Conservation (phyloP, 305 asterid genomes). For the Rubia occidens region DNA sequence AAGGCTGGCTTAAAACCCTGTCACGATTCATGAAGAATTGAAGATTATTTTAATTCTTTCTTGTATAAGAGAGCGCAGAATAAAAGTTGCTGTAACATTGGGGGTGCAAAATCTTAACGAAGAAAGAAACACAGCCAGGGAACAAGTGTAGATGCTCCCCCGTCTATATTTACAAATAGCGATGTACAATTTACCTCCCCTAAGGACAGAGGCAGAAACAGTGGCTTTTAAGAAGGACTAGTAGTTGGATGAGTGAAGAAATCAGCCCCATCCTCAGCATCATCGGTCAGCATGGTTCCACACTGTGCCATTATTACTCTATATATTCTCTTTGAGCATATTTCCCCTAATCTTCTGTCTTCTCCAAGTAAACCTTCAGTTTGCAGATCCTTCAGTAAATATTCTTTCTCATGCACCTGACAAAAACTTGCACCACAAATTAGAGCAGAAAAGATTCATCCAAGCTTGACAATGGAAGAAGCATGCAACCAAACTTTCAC, state of each 20-base stretch:
- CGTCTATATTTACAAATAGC: background rate
- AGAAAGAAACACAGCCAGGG: too few relatives aligned
- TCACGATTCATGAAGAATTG: too few relatives aligned
- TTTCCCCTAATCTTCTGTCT: slow-evolving; percentile 75
- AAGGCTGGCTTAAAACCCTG: too few relatives aligned
- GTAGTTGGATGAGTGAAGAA: slow-evolving; percentile 37
- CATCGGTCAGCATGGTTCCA: slow-evolving; percentile 68
- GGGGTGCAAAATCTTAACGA: too few relatives aligned
- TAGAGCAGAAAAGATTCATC: background rate
- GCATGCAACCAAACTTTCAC: background rate
- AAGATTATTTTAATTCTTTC: too few relatives aligned
- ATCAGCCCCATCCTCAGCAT: slow-evolving; percentile 85
- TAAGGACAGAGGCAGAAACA: background rate
- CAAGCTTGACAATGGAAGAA: background rate
- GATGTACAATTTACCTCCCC: background rate
- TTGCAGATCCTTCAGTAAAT: slow-evolving; percentile 61
- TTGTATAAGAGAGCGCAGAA: too few relatives aligned
- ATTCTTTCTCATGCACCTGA: slow-evolving; percentile 94
- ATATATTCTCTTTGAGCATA: slow-evolving; percentile 88
- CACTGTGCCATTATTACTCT: slow-evolving; percentile 81
- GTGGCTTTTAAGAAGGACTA: slow-evolving; percentile 17
- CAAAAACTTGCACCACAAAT: background rate
- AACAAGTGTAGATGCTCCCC: too few relatives aligned
- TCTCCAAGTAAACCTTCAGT: slow-evolving; percentile 67
- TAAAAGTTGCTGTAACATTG: too few relatives aligned